These are phyloP conservation scores for Pleurotus djamor DNA, from an alignment of 768 basidiomycete genomes.

Conservation along the genomic window DNA sequence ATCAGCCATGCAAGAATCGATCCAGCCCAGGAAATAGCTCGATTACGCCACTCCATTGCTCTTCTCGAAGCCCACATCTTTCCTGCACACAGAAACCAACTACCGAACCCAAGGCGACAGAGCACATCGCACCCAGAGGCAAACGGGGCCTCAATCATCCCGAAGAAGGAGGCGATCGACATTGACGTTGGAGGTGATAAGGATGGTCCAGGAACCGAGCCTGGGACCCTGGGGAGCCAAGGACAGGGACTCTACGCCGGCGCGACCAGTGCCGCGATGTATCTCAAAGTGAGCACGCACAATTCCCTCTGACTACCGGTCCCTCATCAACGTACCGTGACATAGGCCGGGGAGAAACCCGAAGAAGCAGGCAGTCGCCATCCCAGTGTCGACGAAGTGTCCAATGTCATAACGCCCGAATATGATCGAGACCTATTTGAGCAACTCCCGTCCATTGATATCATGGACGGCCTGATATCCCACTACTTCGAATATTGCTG, in stretches of 20 bases:
- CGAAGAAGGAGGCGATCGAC: conserved; percentile 55
- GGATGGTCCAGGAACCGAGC: conserved; percentile 18
- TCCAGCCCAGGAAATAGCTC: conserved; percentile 64
- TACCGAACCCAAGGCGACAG: conserved; percentile 28
- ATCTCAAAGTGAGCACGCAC: conserved; percentile 51
- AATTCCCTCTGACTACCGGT: not conserved
- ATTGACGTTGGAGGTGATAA: conserved; percentile 23
- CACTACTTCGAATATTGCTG: conserved; percentile 88
- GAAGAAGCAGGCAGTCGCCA: conserved; percentile 54
- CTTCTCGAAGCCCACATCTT: conserved; percentile 62
- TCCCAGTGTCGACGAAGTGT: conserved; percentile 40
- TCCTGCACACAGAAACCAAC: conserved; percentile 37
- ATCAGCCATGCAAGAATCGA: conserved; percentile 49
- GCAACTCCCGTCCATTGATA: conserved; percentile 59
- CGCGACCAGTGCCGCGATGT: conserved; percentile 73
- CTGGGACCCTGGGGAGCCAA: conserved; percentile 67
- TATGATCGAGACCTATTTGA: conserved; percentile 75
- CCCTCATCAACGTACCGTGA: not conserved
- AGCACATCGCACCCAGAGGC: conserved; percentile 10
- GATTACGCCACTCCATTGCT: conserved; percentile 66
- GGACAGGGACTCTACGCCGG: conserved; percentile 73
- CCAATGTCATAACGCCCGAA: conserved; percentile 37
- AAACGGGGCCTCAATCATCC: conserved; percentile 18
- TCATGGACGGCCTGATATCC: conserved; percentile 69
- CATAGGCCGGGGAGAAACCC: conserved; percentile 40